These are phyloP conservation scores for Phlebopus sp. DNA, from an alignment of 1,284 basidiomycete genomes.

Conservation along the genomic window DNA sequence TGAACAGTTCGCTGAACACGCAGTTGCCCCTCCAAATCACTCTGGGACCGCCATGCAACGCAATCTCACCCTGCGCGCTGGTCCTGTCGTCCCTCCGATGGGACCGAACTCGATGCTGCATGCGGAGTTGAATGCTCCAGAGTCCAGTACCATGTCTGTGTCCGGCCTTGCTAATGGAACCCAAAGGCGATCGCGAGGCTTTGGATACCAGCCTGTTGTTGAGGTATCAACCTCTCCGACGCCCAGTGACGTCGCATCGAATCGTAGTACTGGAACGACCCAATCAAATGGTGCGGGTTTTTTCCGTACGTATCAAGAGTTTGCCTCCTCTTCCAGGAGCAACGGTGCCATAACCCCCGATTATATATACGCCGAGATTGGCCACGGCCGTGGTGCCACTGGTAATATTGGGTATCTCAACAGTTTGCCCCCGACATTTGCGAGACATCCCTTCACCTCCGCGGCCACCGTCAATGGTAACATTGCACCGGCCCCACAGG, in stretches of 20 bases:
- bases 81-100: constrained; percentile 13
- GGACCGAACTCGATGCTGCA: constrained; percentile 6
- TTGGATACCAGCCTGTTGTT: constrained; percentile 61
- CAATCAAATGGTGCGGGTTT: constrained; percentile 57
- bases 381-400: constrained; percentile 62
- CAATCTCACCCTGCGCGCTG: constrained; percentile 26
- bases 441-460: constrained; percentile 23
- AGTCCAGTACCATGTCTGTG: constrained; percentile 16
- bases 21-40: constrained; percentile 20
- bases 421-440: constrained; percentile 11
- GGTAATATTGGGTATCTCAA: constrained; percentile 16
- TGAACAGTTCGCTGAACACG: constrained; percentile 26
- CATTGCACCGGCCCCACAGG: constrained; percentile 23
- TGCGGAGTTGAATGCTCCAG: constrained; percentile 10
- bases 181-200: constrained; percentile 36
- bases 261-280: constrained; percentile 50
- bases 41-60: constrained; percentile 34
- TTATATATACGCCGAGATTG: constrained; percentile 71
- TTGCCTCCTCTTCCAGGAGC: constrained; percentile 38
- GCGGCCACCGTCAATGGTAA: constrained; percentile 17
- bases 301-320: constrained; percentile 58
- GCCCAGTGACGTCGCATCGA: constrained; percentile 55
- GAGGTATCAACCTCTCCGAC: constrained; percentile 59
- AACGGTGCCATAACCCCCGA: constrained; percentile 69
- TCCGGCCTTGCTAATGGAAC: constrained; percentile 20